A percentile compares a stretch with the other conserved stretches of the same genome.
These are phyloP conservation scores for Cladosporium sp. DNA, from an alignment of 2,329 filamentous ascomycete genomes.

Conservation along the genomic window DNA sequence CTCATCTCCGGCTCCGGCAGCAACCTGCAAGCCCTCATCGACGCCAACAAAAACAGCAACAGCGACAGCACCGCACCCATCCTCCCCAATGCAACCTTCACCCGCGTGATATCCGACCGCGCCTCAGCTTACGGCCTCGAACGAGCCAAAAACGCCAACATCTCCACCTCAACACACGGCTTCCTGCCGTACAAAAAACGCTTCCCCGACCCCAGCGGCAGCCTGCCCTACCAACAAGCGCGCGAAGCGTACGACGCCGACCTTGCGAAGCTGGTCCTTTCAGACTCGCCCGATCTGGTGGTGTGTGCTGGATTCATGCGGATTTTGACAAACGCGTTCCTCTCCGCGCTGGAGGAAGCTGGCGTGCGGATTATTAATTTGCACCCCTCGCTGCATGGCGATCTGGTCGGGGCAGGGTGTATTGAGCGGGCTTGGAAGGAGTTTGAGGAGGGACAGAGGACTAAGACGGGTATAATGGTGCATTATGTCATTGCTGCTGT, in stretches of 20 bases:
- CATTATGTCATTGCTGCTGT: constrained; percentile 76
- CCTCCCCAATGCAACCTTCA: constrained; percentile 51
- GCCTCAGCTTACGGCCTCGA: constrained; percentile 62
- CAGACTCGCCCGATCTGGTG: constrained; percentile 65
- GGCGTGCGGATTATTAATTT: constrained; percentile 74
- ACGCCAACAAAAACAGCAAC: constrained; percentile 60
- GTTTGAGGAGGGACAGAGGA: constrained; percentile 63
- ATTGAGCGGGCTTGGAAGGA: constrained; percentile 76
- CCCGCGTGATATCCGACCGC: constrained; percentile 63
- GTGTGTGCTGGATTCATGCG: constrained; percentile 88
- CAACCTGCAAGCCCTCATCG: constrained; percentile 75
- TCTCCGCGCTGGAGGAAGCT: constrained; percentile 61
- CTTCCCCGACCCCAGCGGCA: constrained; percentile 51
- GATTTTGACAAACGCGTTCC: constrained; percentile 66
- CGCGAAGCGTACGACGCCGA: constrained; percentile 71
- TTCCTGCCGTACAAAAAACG: constrained; percentile 71
- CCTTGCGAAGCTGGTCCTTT: constrained; percentile 63
- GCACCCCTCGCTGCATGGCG: constrained; percentile 69
- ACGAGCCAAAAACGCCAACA: constrained; percentile 56
- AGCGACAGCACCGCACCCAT: constrained; percentile 41
- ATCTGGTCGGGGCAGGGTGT: constrained; percentile 67
- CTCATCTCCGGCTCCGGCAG: constrained; percentile 67
- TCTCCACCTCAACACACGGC: constrained; percentile 78
- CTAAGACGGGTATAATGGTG: constrained; percentile 77
- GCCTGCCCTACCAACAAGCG: constrained; percentile 40